Base-by-base conservation (phyloP, 768 basidiomycete genomes). In the Tephrocybe rancida region DNA sequence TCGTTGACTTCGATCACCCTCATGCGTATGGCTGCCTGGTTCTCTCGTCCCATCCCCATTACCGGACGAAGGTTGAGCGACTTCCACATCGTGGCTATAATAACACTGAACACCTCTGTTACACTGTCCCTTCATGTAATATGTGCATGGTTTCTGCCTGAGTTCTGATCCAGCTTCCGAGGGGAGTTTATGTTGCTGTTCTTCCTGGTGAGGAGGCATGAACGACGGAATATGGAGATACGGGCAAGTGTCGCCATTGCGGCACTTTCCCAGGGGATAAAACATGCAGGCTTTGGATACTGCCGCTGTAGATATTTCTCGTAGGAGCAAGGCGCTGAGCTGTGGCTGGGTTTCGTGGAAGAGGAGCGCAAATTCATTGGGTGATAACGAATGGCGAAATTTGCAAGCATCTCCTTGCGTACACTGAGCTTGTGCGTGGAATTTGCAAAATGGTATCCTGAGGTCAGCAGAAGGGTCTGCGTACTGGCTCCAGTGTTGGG, bases 401-500 rank as follows among this genome's bases (percentile, higher is more conserved):
- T 50, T 49, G 54, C 76, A 77, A 11, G 60, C 54, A n/a, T 64
- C 61, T 5, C 69, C 69, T 18, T 62, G 61, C 6, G 52, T 52
- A 55, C 77, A 76, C 48, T 56, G 51, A 14, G 68, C 71, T 62
- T 70, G 71, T 3, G 75, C 70, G 50, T 70, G 67, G 26, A 67
- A 67, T 61, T 72, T 76, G 67, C 77, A 78, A 45, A 79, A 75
- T 2, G 73, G 60, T 21, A 64, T 51, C 10, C 59, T 58, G 3
- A 65, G 53, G 55, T 74, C 61, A 3, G 71, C 72, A 22, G 55
- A 46, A 3, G 75, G 74, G 51, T 78, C 75, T 1, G 76, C 77
- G 48, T 74, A 77, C 52, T 76, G 70, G 26, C 68, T 71, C 77
- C 77, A 78, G 47, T 76, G 74, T 7, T 65, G 70, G n/a, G n/a